Evolutionary conservation across 2,329 filamentous ascomycete species (phyloP), one percentile per base, ranked within the genome.

Genomic region (Intubia oerlemansii): DNA sequence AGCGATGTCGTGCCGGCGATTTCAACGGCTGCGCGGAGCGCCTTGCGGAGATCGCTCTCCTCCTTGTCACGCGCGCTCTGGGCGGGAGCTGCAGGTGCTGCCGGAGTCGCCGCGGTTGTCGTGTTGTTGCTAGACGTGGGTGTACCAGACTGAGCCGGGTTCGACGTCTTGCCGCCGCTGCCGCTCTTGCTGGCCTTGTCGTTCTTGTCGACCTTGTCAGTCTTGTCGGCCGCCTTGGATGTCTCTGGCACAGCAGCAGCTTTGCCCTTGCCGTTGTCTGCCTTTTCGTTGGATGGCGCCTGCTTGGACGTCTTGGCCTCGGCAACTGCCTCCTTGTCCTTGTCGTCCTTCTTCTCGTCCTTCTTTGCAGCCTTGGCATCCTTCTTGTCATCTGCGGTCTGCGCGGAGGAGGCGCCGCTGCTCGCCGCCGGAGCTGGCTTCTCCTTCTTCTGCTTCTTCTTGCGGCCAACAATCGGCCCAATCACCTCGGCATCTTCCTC

Each of bases 381-480:
- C n/a, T 28, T 28, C 16, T 18, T 21, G n/a, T n/a, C n/a, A n/a
- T n/a, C n/a, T n/a, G n/a, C n/a, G n/a, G 25, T 15, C 10, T 20
- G 22, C 9, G 16, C 10, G 17, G 24, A 27, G 5, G 31, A 23
- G 2, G 35, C 27, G 1, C 42, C 31, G 3, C 41, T 36, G 7
- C 38, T 36, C 28, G 39, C 43, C 30, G 30, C 43, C 13, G 38
- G 28, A 18, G 40, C 43, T 40, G 50, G 51, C 36, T 66, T 72
- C 40, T 75, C 69, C 50, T 81, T 85, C 57, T 78, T 82, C 45
- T 78, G 67, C 52, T 85, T 88, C 57, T 81, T 85, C 57, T 82
- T 82, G 29, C 79, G 66, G 19, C 76, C 76, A 27, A 81, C 47
- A 23, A 90, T 75, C 0, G 80, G 79, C 7, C 69, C 79, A 38